Evolutionary conservation across 345 rosid genomes (phyloP).

Genomic region (Luvunga scandens): DNA sequence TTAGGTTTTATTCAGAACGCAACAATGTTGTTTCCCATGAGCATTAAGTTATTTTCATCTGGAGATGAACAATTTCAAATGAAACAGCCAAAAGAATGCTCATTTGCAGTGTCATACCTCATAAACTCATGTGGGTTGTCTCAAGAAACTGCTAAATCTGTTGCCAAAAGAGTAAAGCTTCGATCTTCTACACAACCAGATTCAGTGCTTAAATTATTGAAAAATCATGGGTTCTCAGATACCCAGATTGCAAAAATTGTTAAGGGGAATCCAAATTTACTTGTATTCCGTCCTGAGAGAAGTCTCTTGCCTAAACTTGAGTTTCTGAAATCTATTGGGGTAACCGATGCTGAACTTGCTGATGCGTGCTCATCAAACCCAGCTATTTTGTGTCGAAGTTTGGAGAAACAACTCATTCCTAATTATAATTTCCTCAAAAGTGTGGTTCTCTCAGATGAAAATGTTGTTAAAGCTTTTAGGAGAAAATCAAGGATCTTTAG

Average conservation of each 20-base stretch:
- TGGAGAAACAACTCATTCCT: slow-evolving; percentile 9
- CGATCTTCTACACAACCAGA: background rate
- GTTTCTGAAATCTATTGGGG: slow-evolving; percentile 14
- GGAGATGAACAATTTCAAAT: background rate
- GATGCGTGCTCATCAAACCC: background rate
- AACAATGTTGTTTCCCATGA: background rate
- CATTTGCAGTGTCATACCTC: slow-evolving; percentile 10
- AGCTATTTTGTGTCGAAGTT: background rate
- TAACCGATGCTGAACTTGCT: background rate
- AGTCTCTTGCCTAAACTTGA: slow-evolving; percentile 8
- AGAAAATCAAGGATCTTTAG: background rate
- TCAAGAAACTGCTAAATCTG: slow-evolving; percentile 8
- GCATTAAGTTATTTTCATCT: background rate
- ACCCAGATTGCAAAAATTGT: slow-evolving; percentile 12
- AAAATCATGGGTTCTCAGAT: slow-evolving; percentile 1
- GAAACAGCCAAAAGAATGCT: background rate
- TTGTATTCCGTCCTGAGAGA: background rate
- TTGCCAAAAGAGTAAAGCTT: background rate
- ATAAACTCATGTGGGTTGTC: slow-evolving; percentile 15
- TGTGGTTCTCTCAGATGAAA: background rate
- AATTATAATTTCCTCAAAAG: slow-evolving; percentile 12
- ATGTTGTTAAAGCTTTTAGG: slow-evolving; percentile 4
- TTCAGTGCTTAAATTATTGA: background rate
- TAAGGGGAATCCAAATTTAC: background rate
- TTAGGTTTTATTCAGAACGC: background rate